These are phyloP conservation scores for Fusarium chlamydosporum DNA, from an alignment of 2,329 filamentous ascomycete species.

Conservation along the genomic window DNA sequence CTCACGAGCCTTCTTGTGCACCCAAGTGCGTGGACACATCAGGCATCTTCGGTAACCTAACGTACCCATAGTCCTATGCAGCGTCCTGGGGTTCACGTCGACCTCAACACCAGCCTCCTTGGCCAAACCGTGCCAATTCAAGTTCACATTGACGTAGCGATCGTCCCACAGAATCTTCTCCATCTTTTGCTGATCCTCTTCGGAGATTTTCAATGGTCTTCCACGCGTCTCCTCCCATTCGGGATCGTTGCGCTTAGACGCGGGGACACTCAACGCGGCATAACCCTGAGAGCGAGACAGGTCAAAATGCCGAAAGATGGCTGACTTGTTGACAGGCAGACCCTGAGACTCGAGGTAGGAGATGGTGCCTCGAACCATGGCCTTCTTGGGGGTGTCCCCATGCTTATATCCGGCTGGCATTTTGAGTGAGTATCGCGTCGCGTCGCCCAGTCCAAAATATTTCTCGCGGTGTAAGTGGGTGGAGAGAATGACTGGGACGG, in stretches of 20 bases:
- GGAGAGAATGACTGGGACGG: constrained; percentile 48
- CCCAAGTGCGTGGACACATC: constrained; percentile 50
- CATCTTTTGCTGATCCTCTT: constrained; percentile 56
- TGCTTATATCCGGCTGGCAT: constrained; percentile 56
- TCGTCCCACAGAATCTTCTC: constrained; percentile 57
- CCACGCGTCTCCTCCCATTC: constrained; percentile 59
- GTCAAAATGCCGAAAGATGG: constrained; percentile 59
- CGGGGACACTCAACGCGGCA: constrained; percentile 54
- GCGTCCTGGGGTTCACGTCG: constrained; percentile 54
- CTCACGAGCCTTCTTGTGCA: constrained; percentile 53
- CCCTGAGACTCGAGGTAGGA: constrained; percentile 58
- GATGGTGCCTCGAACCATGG: constrained; percentile 58
- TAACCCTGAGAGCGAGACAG: constrained; percentile 58
- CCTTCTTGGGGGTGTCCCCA: constrained; percentile 57
- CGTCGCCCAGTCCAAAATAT: constrained; percentile 18
- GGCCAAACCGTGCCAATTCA: constrained; percentile 56
- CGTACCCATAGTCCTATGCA: constrained; percentile 58
- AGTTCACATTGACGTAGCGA: constrained; percentile 50
- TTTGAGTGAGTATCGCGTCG: constrained; percentile 18
- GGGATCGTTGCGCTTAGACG: constrained; percentile 55
- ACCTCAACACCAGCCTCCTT: constrained; percentile 54
- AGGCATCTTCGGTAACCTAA: constrained; percentile 56
- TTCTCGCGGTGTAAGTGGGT: constrained; percentile 42
- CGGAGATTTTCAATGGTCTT: constrained; percentile 54
- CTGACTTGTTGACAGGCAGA: constrained; percentile 58